These are phyloP conservation scores for Boletus sp. DNA, from an alignment of 768 basidiomycete genomes.

Conservation along the genomic window DNA sequence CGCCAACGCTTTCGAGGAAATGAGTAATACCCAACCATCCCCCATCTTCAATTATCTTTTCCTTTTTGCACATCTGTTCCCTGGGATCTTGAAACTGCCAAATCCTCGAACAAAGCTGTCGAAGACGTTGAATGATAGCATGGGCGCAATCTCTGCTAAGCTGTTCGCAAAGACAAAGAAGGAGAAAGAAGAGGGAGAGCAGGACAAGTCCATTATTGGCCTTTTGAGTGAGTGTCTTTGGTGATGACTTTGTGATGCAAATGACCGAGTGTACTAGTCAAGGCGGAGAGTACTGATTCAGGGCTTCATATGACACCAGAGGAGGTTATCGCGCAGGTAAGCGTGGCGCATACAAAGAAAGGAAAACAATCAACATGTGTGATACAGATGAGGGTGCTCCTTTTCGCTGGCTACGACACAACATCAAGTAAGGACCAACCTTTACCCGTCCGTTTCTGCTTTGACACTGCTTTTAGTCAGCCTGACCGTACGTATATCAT, in stretches of 20 bases:
- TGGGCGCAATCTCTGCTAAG: slow-evolving; percentile 34
- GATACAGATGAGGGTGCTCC: slow-evolving; percentile 35
- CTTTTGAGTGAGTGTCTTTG: slow-evolving; percentile 31
- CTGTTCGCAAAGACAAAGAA: slow-evolving; percentile 34
- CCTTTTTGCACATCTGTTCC: slow-evolving; percentile 32
- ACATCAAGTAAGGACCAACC: slow-evolving; percentile 33
- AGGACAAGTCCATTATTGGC: slow-evolving; percentile 39
- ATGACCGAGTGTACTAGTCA: slow-evolving; percentile 27
- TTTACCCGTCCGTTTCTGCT: background rate
- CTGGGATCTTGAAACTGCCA: slow-evolving; percentile 32
- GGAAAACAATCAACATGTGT: background rate
- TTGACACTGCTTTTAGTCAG: slow-evolving; percentile 16
- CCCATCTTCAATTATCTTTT: slow-evolving; percentile 18
- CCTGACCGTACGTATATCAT: slow-evolving; percentile 17
- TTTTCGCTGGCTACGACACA: slow-evolving; percentile 43
- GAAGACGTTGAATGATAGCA: slow-evolving; percentile 26
- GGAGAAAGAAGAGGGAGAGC: slow-evolving; percentile 32
- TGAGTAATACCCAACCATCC: slow-evolving; percentile 24
- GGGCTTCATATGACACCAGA: slow-evolving; percentile 37
- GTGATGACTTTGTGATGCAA: background rate
- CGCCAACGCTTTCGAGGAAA: slow-evolving; percentile 21
- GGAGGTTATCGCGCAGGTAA: slow-evolving; percentile 40
- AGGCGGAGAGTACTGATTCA: slow-evolving; percentile 34
- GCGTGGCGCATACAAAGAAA: background rate
- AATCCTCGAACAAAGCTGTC: slow-evolving; percentile 28